Evolutionary conservation across 2,329 filamentous ascomycete species (phyloP), one percentile per base, ranked within the genome.

Genomic region (Trichophyton rubrum): DNA sequence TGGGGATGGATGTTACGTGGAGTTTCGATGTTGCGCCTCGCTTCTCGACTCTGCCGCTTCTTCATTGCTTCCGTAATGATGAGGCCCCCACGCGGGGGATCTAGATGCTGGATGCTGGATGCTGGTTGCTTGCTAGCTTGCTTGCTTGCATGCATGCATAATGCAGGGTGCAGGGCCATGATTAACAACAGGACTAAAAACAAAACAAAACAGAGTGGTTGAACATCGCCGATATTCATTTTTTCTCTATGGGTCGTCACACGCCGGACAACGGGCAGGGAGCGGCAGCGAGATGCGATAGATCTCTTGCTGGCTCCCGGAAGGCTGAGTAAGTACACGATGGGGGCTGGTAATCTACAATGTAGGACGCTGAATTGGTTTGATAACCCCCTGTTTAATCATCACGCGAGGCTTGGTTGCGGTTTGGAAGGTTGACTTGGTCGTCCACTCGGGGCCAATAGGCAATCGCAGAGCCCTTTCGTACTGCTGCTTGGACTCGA

Each of bases 391-490:
- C 76, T 91, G 89, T 79, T 95, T 96, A 72, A 96, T 78, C 73
- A 97, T 79, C 66, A 97, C 82, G 68, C 90, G 84, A 62, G 93
- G 93, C 81, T 92, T 95, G 62, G 88, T 95, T 63, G 83, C 83
- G 67, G 87, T 84, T 78, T 97, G 91, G 81, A 93, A 93, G 13
- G 88, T 90, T 77, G 90, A 85, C 82, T 96, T 96, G n/a, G 92
- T 97, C 67, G 86, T 85, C 91, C 92, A 99, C 74, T 99, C 92
- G 15, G 88, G 89, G 1, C 93, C 93, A 63, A 97, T 84, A 1
- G 93, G 93, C 66, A 96, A 76, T 49, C 92, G 81, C 62, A 97
- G 78, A 65, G 87, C 88, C 58, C 92, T 80, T 79, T 99, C 93
- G 75, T 97, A 97, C 78, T 96, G 90, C 69, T 88, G 82, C 66